Conservation (phyloP, 129 eudicot genomes). For the Lactuca sativa region DNA sequence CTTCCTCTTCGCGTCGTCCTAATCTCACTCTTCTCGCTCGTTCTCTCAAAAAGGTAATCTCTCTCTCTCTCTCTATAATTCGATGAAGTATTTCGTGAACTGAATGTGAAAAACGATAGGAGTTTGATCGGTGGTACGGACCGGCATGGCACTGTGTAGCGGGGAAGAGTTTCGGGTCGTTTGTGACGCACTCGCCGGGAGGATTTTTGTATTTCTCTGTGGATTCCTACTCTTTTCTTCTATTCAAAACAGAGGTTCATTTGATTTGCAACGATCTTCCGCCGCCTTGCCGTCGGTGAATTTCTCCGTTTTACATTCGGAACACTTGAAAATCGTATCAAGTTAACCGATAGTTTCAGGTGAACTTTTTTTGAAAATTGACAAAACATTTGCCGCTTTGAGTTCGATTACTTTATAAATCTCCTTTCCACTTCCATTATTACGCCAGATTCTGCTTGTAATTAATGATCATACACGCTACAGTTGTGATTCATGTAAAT, state of each 20-base stretch:
- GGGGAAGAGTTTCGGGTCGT: slow-evolving; percentile 93
- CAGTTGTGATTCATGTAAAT: slow-evolving; percentile 14
- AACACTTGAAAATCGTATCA: background rate
- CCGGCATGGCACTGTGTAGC: slow-evolving; percentile 92
- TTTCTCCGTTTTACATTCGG: background rate
- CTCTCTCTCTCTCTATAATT: background rate
- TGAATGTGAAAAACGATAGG: slow-evolving; percentile 38
- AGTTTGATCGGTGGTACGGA: slow-evolving; percentile 74
- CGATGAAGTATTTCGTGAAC: slow-evolving; percentile 1
- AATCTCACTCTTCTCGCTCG: slow-evolving; percentile 73
- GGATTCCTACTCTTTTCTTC: slow-evolving; percentile 61
- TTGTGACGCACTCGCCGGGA: slow-evolving; percentile 76
- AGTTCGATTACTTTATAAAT: background rate
- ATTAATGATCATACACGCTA: background rate
- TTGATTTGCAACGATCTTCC: slow-evolving; percentile 32
- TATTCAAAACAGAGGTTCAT: slow-evolving; percentile 80
- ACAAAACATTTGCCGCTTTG: slow-evolving; percentile 8
- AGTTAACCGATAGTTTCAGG: background rate
- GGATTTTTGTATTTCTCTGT: slow-evolving; percentile 77
- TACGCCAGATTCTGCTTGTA: slow-evolving; percentile 10
- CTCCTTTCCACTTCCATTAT: background rate
- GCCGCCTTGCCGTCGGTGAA: slow-evolving; percentile 15
- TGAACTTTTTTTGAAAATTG: slow-evolving; percentile 5
- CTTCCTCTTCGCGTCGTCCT: slow-evolving; percentile 43
- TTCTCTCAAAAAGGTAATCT: slow-evolving; percentile 66